Percentiles rank a stretch among this genome's conserved stretches.
These are phyloP conservation scores for Exophiala sp. DNA, from an alignment of 2,329 filamentous ascomycete species.

Conservation along the genomic window DNA sequence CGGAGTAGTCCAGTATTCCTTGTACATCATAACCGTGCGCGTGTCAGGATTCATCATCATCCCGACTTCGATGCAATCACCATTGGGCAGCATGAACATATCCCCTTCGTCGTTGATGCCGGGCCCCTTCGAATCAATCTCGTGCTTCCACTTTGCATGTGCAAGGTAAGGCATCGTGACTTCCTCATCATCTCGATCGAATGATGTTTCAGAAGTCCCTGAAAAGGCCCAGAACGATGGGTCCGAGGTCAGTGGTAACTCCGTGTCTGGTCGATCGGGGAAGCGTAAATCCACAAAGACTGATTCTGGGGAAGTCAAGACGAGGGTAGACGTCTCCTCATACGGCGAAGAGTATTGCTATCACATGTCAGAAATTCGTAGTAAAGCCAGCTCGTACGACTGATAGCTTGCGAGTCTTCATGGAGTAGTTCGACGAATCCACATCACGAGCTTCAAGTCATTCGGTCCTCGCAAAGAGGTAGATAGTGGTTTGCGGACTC, in stretches of 20 bases:
- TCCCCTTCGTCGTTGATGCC: slow-evolving; percentile 27
- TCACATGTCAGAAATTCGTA: neutral
- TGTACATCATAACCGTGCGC: slow-evolving; percentile 24
- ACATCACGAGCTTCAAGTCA: no score
- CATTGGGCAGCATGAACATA: slow-evolving; percentile 27
- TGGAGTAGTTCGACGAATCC: no score
- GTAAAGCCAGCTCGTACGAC: no score
- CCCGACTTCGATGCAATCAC: slow-evolving; percentile 27
- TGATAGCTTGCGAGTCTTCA: no score
- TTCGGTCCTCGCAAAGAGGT: no score
- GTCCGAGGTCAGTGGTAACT: slow-evolving; percentile 7
- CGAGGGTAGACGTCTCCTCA: slow-evolving; percentile 27
- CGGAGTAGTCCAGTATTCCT: slow-evolving; percentile 27
- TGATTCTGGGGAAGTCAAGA: slow-evolving; percentile 21
- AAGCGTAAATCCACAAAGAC: slow-evolving; percentile 28
- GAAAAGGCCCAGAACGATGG: slow-evolving; percentile 28
- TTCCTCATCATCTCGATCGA: slow-evolving; percentile 8
- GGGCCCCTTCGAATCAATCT: slow-evolving; percentile 24
- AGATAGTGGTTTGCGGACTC: slow-evolving; percentile 4
- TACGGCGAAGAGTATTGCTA: slow-evolving; percentile 24
- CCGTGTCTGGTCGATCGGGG: slow-evolving; percentile 9
- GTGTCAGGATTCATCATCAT: slow-evolving; percentile 25
- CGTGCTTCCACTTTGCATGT: slow-evolving; percentile 24
- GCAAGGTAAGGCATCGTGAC: slow-evolving; percentile 22
- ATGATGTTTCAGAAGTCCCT: slow-evolving; percentile 18